phyloP scores from a whole-genome alignment of 257 asterid genomes.

The Przewalskia tangutica region DNA sequence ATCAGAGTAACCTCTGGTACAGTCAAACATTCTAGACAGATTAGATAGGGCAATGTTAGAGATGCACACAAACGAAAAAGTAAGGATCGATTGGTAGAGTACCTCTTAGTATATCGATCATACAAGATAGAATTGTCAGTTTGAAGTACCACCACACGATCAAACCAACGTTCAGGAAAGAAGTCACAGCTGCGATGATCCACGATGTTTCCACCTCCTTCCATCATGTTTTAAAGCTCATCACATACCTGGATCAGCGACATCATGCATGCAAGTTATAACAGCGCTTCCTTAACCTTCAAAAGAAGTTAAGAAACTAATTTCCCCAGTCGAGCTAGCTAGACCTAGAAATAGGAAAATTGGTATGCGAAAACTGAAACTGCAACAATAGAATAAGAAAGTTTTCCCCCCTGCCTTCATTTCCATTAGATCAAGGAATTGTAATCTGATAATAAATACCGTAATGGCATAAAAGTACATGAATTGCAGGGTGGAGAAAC shows the following conservation, averaged over 20 bases:
- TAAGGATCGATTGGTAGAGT: background rate
- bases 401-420: too few species aligned
- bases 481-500: too few species aligned
- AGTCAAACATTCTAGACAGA: background rate
- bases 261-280: background rate
- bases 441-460: too few species aligned
- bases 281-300: background rate
- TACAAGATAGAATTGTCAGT: constrained; percentile 55
- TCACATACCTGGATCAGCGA: constrained; percentile 50
- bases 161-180: constrained; percentile 89
- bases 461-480: too few species aligned
- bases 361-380: too few species aligned
- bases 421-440: too few species aligned
- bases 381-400: too few species aligned
- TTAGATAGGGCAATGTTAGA: background rate
- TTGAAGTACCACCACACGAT: constrained; percentile 74
- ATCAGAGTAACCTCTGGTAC: background rate
- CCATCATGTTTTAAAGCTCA: constrained; percentile 88
- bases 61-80: background rate
- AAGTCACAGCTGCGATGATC: constrained; percentile 91
- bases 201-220: constrained; percentile 79
- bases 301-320: too few species aligned
- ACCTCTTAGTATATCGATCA: constrained; percentile 70
- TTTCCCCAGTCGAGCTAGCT: too few species aligned
- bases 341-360: too few species aligned